Conservation (phyloP, 208 protist species). For the Angomonas deanei region DNA sequence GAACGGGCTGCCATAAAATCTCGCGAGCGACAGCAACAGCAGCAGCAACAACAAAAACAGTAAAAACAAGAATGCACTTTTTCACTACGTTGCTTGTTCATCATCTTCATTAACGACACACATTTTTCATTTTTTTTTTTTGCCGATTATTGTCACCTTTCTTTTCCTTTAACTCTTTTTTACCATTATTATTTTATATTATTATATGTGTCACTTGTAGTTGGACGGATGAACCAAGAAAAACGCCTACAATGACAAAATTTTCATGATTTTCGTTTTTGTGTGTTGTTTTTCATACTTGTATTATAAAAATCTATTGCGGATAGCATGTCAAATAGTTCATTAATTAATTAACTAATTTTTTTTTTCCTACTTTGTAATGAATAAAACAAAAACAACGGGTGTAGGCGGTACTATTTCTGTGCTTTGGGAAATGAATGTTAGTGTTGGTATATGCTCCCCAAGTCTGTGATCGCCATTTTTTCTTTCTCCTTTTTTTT, state of each 20-base stretch:
- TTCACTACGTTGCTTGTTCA: too few relatives aligned
- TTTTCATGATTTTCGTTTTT: too few relatives aligned
- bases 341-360: too few relatives aligned
- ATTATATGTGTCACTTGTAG: neutral
- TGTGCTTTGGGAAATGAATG: too few relatives aligned
- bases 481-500: neutral
- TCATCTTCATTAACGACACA: neutral
- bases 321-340: too few relatives aligned
- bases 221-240: too few relatives aligned
- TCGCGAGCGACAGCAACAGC: slow-evolving; percentile 8
- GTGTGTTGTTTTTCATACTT: slow-evolving; percentile 7
- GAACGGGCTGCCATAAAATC: slow-evolving; percentile 32
- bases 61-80: neutral
- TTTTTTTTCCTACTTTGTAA: too few relatives aligned
- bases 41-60: slow-evolving; percentile 8
- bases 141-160: slow-evolving; percentile 4
- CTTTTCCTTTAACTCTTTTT: slow-evolving; percentile 9
- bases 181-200: slow-evolving; percentile 12
- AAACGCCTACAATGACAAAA: too few relatives aligned
- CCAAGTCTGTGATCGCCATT: neutral
- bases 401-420: too few relatives aligned
- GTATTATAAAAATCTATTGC: too few relatives aligned
- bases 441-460: slow-evolving; percentile 2
- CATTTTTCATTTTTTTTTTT: slow-evolving; percentile 6
- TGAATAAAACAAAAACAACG: too few relatives aligned